These are phyloP conservation scores for Rhizopogon sp. DNA, from an alignment of 768 basidiomycete genomes.

Conservation along the genomic window DNA sequence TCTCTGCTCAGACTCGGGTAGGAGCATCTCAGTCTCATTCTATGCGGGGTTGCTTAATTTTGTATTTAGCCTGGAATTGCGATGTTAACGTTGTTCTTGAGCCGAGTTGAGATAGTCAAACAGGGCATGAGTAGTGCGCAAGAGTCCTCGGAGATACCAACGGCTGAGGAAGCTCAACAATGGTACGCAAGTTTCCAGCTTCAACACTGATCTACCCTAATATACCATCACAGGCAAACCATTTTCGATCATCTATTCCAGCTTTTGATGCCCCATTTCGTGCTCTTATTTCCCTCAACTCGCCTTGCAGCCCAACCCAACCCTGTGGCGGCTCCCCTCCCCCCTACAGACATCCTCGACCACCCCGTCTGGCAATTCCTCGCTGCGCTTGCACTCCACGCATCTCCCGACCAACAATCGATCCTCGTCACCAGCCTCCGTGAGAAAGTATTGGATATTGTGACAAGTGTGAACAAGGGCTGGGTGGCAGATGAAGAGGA, in stretches of 20 bases:
- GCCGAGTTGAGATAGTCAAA: constrained; percentile 89
- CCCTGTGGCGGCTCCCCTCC: constrained; percentile 25
- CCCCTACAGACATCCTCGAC: constrained; percentile 62
- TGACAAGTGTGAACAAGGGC: constrained; percentile 72
- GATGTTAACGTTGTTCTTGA: constrained; percentile 84
- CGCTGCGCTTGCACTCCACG: constrained; percentile 82
- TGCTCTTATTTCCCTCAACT: constrained; percentile 85
- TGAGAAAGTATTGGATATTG: constrained; percentile 92
- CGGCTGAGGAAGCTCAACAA: constrained; percentile 73
- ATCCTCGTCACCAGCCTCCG: constrained; percentile 78
- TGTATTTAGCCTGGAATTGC: constrained; percentile 78
- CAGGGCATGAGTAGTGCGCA: constrained; percentile 52
- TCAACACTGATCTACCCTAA: background rate
- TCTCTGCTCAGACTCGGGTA: constrained; percentile 78
- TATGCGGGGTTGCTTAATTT: constrained; percentile 2
- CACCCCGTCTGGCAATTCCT: constrained; percentile 96
- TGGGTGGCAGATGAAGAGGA: constrained; percentile 71
- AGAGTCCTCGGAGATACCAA: constrained; percentile 52
- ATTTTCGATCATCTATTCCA: constrained; percentile 88
- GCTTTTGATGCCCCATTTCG: constrained; percentile 69
- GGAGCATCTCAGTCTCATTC: constrained; percentile 19
- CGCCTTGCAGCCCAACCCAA: constrained; percentile 48
- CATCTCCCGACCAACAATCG: constrained; percentile 84
- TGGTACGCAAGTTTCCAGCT: constrained; percentile 44
- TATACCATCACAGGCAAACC: constrained; percentile 53